phyloP scores from a whole-genome alignment of 345 rosid genomes.

The Clausena lansium region DNA sequence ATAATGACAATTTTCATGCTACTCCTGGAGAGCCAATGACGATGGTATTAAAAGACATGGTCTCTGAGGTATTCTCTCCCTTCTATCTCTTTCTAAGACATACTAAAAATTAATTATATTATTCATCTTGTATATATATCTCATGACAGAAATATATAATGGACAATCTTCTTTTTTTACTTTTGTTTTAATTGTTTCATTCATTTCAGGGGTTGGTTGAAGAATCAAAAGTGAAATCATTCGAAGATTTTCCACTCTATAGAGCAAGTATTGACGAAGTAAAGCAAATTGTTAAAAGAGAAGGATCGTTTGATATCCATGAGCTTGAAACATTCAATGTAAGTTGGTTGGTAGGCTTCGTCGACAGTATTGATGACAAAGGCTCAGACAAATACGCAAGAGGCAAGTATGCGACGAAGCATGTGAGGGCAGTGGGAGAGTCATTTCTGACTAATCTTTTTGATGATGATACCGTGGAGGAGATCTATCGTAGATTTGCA shows the following conservation, averaged over 20 bases:
- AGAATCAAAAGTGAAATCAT: constrained; percentile 4
- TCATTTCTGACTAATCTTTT: background rate
- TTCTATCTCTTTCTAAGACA: no score
- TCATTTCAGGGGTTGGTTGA: constrained; percentile 2
- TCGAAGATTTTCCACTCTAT: constrained; percentile 13
- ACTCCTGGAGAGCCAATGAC: background rate
- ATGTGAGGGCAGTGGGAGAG: background rate
- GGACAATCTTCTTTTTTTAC: background rate
- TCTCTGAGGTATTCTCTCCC: constrained; percentile 8
- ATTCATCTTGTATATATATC: no score
- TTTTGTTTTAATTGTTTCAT: no score
- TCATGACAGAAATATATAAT: no score
- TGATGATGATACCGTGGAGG: background rate
- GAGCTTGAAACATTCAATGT: background rate
- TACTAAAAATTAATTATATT: background rate
- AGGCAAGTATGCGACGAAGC: background rate
- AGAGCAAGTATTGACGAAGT: constrained; percentile 9
- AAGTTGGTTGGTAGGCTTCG: constrained; percentile 12
- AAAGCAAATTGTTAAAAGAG: constrained; percentile 5
- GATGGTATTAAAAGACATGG: constrained; percentile 7
- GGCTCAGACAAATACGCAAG: constrained; percentile 1
- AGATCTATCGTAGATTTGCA: constrained; percentile 6
- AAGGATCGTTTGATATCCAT: constrained; percentile 3
- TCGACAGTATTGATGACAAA: background rate
- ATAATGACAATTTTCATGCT: background rate